These are phyloP conservation scores for Xylogone sp. DNA, from an alignment of 2,329 filamentous ascomycete species.

Conservation along the genomic window DNA sequence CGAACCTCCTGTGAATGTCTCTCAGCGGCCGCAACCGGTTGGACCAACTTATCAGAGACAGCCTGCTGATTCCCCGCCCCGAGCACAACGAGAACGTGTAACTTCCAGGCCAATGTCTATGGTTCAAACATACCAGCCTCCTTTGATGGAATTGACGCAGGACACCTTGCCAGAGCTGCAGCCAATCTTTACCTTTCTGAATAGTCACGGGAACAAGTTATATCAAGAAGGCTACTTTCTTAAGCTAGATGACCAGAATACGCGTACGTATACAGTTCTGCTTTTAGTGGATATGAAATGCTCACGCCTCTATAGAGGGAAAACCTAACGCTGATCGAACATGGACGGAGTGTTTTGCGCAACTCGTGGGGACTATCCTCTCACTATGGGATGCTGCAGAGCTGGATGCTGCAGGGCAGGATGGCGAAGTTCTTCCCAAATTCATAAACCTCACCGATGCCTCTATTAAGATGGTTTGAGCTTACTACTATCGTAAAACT, in stretches of 20 bases:
- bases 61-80: conserved; percentile 21
- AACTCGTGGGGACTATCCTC: conserved; percentile 90
- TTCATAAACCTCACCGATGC: conserved; percentile 98
- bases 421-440: conserved; percentile 80
- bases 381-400: conserved; percentile 95
- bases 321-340: conserved; percentile 79
- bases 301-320: conserved; percentile 60
- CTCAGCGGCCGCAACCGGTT: conserved; percentile 37
- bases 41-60: not conserved
- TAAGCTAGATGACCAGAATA: conserved; percentile 92
- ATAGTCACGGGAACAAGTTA: conserved; percentile 92
- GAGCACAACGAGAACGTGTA: conserved; percentile 37
- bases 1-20: conserved; percentile 12
- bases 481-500: too few relatives aligned
- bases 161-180: conserved; percentile 91
- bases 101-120: conserved; percentile 77
- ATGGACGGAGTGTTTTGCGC: conserved; percentile 96
- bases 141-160: conserved; percentile 76
- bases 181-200: conserved; percentile 90
- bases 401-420: conserved; percentile 79
- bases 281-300: conserved; percentile 14
- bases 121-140: conserved; percentile 80
- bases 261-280: conserved; percentile 56
- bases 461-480: conserved; percentile 88
- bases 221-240: conserved; percentile 98